phyloP scores from a whole-genome alignment of 371 early-diverging fungal genomes.

The Lichtheimia corymbifera region DNA sequence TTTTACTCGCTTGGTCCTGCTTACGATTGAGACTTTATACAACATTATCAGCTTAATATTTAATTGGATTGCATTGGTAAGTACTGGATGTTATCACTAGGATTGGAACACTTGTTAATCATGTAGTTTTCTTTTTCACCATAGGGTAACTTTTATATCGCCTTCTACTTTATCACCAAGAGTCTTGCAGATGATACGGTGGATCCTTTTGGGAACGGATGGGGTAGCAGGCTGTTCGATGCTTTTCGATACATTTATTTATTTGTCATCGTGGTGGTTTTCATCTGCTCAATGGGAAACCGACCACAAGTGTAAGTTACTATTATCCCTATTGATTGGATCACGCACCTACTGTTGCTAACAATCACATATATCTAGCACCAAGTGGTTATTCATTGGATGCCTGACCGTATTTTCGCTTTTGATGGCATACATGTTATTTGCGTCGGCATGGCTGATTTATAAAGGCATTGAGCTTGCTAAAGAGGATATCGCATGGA shows the following conservation, averaged over 20 bases:
- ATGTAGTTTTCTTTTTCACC: background rate
- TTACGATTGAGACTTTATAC: conserved; percentile 73
- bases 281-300: conserved; percentile 90
- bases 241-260: conserved; percentile 73
- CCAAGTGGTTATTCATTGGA: conserved; percentile 41
- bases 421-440: conserved; percentile 51
- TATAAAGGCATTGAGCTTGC: conserved; percentile 49
- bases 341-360: too few species aligned
- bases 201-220: conserved; percentile 72
- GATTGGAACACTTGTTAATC: too few species aligned
- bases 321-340: too few species aligned
- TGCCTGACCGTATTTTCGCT: conserved; percentile 37
- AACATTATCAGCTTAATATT: conserved; percentile 74
- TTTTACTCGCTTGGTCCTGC: conserved; percentile 58
- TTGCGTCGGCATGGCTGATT: conserved; percentile 50
- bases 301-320: conserved; percentile 84
- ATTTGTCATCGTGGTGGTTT: conserved; percentile 72
- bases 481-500: conserved; percentile 24
- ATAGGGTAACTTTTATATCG: conserved; percentile 81
- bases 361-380: conserved; percentile 16
- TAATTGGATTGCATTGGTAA: conserved; percentile 81
- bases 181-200: conserved; percentile 50
- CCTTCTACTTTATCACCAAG: conserved; percentile 82
- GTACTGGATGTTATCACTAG: conserved; percentile 14
- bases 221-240: conserved; percentile 62